Evolutionary conservation across 2,329 filamentous ascomycete species (phyloP).

Genomic region (Cytospora leucostoma): DNA sequence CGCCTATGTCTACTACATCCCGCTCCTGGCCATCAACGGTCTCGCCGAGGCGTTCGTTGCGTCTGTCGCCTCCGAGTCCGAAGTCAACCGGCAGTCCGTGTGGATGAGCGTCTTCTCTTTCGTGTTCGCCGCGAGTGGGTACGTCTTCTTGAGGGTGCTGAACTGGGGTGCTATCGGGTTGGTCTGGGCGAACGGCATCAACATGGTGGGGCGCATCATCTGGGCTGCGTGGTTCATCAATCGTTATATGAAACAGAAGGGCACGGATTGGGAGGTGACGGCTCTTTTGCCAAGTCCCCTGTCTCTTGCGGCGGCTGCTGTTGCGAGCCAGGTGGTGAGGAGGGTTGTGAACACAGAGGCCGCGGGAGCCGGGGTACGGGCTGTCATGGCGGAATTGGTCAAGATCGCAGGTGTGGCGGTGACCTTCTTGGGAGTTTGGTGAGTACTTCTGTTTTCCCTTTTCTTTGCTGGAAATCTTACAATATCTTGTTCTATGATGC

Average conservation of each 20-base stretch:
- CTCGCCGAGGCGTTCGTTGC: slow-evolving; percentile 91
- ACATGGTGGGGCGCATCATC: slow-evolving; percentile 81
- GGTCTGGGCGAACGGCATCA: slow-evolving; percentile 84
- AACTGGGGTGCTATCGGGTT: slow-evolving; percentile 75
- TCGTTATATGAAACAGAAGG: slow-evolving; percentile 57
- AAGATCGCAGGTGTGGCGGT: slow-evolving; percentile 53
- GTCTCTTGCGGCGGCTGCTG: slow-evolving; percentile 46
- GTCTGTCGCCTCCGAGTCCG: slow-evolving; percentile 72
- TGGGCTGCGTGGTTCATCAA: slow-evolving; percentile 79
- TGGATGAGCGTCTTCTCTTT: slow-evolving; percentile 85
- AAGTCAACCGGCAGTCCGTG: slow-evolving; percentile 75
- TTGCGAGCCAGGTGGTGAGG: slow-evolving; percentile 46
- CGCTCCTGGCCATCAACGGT: slow-evolving; percentile 87
- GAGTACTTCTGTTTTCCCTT: slow-evolving; percentile 43
- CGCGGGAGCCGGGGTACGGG: slow-evolving; percentile 35
- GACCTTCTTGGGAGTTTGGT: slow-evolving; percentile 60
- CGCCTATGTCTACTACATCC: slow-evolving; percentile 89
- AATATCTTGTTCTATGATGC: slow-evolving; percentile 33
- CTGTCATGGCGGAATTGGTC: slow-evolving; percentile 40
- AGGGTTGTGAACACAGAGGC: slow-evolving; percentile 33
- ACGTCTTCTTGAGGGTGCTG: slow-evolving; percentile 69
- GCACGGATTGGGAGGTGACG: slow-evolving; percentile 43
- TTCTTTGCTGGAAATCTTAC: slow-evolving; percentile 14
- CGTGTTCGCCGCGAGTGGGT: slow-evolving; percentile 74
- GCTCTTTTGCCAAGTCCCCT: slow-evolving; percentile 47